A percentile compares a stretch with the other conserved stretches of the same genome.
phyloP scores from a whole-genome alignment of 768 basidiomycete species.

The Lactarius akahatsu region DNA sequence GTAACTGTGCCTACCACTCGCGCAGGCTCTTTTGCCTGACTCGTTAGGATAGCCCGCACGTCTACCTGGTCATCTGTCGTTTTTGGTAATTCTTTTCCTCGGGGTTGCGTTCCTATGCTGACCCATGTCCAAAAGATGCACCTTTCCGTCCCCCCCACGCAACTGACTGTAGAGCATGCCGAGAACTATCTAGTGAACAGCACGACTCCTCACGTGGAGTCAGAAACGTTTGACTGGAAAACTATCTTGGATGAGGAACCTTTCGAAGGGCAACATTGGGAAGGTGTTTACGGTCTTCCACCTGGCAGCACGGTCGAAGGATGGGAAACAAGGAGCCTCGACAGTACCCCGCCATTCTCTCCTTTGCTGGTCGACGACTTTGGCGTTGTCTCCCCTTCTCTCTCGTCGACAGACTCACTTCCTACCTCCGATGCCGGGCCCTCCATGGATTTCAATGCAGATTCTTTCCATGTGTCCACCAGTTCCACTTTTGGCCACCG shows the following conservation, averaged over 20 bases:
- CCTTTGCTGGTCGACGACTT: conserved; percentile 43
- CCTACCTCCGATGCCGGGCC: conserved; percentile 6
- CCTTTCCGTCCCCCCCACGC: conserved; percentile 54
- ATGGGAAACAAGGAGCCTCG: conserved; percentile 48
- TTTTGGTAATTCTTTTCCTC: conserved; percentile 49
- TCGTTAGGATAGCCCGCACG: conserved; percentile 13
- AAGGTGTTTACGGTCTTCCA: conserved; percentile 61
- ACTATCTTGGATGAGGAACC: conserved; percentile 81
- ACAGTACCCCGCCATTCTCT: conserved; percentile 67
- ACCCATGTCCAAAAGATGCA: conserved; percentile 43
- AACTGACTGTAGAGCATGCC: conserved; percentile 52
- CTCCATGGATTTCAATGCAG: not conserved
- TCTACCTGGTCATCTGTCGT: conserved; percentile 64
- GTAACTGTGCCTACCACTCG: conserved; percentile 36
- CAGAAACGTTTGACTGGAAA: conserved; percentile 61
- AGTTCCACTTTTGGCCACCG: conserved; percentile 41
- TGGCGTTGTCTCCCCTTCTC: conserved; percentile 21
- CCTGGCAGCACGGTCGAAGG: conserved; percentile 47
- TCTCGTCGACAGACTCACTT: conserved; percentile 29
- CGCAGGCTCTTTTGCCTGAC: conserved; percentile 2
- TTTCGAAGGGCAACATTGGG: conserved; percentile 85
- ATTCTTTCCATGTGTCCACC: not conserved
- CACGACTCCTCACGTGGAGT: conserved; percentile 43
- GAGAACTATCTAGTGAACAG: conserved; percentile 50
- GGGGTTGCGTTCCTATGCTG: conserved; percentile 1